These are phyloP conservation scores for Exophiala mesophila DNA, from an alignment of 2,329 filamentous ascomycete genomes.

Conservation along the genomic window DNA sequence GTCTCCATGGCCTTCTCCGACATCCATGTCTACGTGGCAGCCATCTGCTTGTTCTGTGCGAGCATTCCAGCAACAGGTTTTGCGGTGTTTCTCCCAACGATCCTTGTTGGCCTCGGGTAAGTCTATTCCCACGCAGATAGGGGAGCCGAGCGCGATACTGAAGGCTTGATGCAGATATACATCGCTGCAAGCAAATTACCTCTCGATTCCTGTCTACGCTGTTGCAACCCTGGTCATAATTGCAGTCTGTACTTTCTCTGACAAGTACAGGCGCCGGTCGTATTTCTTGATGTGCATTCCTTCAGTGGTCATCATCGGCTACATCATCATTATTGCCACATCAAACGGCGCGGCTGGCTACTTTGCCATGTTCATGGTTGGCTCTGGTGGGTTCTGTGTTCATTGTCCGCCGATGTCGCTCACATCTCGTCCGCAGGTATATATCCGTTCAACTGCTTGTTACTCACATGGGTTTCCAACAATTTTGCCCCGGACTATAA, in stretches of 20 bases:
- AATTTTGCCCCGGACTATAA: conserved; percentile 33
- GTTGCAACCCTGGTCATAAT: conserved; percentile 29
- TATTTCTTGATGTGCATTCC: conserved; percentile 28
- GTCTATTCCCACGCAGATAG: conserved; percentile 14
- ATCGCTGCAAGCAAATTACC: conserved; percentile 30
- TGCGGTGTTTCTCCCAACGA: conserved; percentile 25
- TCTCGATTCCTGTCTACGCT: conserved; percentile 36
- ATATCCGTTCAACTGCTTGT: conserved; percentile 25
- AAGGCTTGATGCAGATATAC: too few species aligned
- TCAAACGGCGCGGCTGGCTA: conserved; percentile 30
- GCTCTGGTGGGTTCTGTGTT: conserved; percentile 9
- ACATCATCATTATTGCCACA: conserved; percentile 32
- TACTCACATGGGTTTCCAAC: conserved; percentile 31
- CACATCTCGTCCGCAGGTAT: conserved; percentile 23
- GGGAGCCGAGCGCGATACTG: conserved; percentile 17
- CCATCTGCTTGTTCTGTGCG: conserved; percentile 31
- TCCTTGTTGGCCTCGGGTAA: conserved; percentile 42
- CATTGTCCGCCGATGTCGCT: conserved; percentile 2
- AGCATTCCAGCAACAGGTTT: conserved; percentile 7
- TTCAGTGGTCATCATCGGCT: conserved; percentile 31
- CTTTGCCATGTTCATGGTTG: conserved; percentile 32
- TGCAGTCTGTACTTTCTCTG: conserved; percentile 27
- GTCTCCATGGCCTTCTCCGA: conserved; percentile 16
- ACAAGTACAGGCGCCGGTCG: conserved; percentile 30
- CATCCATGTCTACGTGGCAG: not conserved